Evolutionary conservation across 345 rosid genomes (phyloP), one percentile per base, ranked within the genome.

Genomic region (Eucalyptus pauciflora): DNA sequence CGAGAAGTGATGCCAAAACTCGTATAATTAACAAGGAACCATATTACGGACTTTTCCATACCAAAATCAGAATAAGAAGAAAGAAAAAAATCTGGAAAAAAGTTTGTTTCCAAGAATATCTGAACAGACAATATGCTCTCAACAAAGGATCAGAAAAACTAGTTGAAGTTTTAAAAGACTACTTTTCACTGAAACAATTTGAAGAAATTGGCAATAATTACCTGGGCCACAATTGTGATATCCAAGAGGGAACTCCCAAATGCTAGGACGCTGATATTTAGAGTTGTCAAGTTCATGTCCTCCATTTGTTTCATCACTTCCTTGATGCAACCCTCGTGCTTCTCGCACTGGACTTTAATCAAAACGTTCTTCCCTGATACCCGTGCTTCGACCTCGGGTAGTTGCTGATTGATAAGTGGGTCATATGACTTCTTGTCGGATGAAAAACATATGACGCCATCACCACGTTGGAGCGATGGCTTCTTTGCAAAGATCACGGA

Each of bases 321-420:
- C 5, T 88, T 31, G 13, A 94, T 37, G 81, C 91, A 60, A 3
- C 96, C 95, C 90, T 92, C 90, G 17, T 89, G 94, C 80, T 93
- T 96, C 90, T 92, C 94, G 89, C 95, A 94, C 50, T 94, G 97
- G 89, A 96, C 92, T 86, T 94, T 93, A 67, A 96, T 91, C 15
- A 96, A 92, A 56, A 96, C 92, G 88, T 95, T 97, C 31, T 91
- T 91, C 56, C 92, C 96, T 0, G 93, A 93, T 50, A 91, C 92
- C 87, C 93, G 92, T 0, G 95, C 97, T 92, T 96, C 96, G 27
- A 96, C 94, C 91, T 96, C 96, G 1, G 98, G 97, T n/a, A 96
- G 93, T 2, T 91, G 87, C 7, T 87, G 83, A 33, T 93, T 93
- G 4, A 89, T 92, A 29, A 41, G 25, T 76, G 25, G 83, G 48